A percentile compares a stretch with the other conserved stretches of the same genome.
Evolutionary conservation across 2,329 filamentous ascomycete species (phyloP).

Genomic region (Aspergillus arachidicola): DNA sequence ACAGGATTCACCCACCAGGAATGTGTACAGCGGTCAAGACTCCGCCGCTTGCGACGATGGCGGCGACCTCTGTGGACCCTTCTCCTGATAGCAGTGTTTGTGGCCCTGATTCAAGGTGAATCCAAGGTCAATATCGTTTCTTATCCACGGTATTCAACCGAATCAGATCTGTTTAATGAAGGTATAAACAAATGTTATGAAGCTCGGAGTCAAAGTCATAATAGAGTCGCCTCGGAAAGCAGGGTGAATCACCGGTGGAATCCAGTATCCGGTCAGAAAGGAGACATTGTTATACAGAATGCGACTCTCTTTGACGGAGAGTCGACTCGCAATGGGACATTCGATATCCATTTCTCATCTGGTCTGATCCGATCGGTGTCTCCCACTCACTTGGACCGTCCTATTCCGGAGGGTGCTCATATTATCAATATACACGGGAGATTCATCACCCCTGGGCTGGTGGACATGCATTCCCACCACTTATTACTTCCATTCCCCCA

Average conservation of each 20-base stretch:
- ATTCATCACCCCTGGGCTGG: constrained; percentile 64
- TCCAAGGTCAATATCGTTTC: neutral
- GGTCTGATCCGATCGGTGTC: neutral
- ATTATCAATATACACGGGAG: neutral
- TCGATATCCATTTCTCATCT: neutral
- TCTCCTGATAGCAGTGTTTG: neutral
- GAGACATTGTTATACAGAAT: neutral
- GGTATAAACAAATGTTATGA: neutral
- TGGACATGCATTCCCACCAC: constrained; percentile 73
- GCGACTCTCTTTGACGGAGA: neutral
- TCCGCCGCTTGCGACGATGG: neutral
- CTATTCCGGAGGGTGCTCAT: neutral
- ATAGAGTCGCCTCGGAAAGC: neutral
- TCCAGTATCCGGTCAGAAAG: neutral
- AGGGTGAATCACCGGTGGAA: neutral
- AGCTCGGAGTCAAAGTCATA: neutral
- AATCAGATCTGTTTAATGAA: neutral
- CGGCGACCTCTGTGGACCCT: neutral
- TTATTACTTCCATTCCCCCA: constrained; percentile 62
- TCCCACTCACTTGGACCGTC: neutral
- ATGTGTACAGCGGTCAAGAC: neutral
- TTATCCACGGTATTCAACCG: neutral
- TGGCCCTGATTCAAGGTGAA: neutral
- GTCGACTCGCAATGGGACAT: neutral
- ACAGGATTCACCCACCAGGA: neutral